Evolutionary conservation across 352 stramenopile species (phyloP).

Genomic region (Salisapilia sapeloensis): DNA sequence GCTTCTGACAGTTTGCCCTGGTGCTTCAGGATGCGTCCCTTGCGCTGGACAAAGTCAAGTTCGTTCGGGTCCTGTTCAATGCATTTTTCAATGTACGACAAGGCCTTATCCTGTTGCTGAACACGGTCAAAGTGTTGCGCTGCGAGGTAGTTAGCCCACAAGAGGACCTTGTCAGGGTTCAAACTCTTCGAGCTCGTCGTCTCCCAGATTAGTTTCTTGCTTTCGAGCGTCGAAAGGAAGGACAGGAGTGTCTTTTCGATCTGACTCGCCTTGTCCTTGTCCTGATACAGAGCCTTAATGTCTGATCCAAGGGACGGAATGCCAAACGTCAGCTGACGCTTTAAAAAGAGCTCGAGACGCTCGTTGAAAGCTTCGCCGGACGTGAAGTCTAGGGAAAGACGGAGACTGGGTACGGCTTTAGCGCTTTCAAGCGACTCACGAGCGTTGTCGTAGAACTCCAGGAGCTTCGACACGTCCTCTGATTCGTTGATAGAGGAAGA

Average conservation of each 20-base stretch:
- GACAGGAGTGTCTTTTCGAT: slow-evolving; percentile 55
- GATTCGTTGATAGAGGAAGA: slow-evolving; percentile 24
- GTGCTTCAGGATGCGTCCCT: slow-evolving; percentile 88
- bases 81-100: slow-evolving; percentile 86
- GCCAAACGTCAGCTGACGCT: slow-evolving; percentile 72
- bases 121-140: slow-evolving; percentile 87
- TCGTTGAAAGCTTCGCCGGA: slow-evolving; percentile 54
- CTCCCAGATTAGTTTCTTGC: slow-evolving; percentile 29
- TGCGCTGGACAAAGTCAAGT: slow-evolving; percentile 91
- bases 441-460: slow-evolving; percentile 25
- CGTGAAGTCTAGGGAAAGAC: slow-evolving; percentile 86
- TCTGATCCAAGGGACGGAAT: slow-evolving; percentile 90
- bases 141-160: slow-evolving; percentile 89
- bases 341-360: slow-evolving; percentile 39
- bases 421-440: slow-evolving; percentile 20
- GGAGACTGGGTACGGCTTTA: slow-evolving; percentile 67
- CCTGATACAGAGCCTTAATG: slow-evolving; percentile 80
- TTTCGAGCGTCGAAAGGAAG: slow-evolving; percentile 65
- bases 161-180: slow-evolving; percentile 15
- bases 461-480: slow-evolving; percentile 45
- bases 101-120: slow-evolving; percentile 70
- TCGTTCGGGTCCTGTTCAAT: slow-evolving; percentile 82
- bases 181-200: slow-evolving; percentile 9
- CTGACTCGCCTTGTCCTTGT: slow-evolving; percentile 37
- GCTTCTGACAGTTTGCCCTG: slow-evolving; percentile 83